Conservation (phyloP, 176 grass and related monocot genomes). For the Triticum monococcum region DNA sequence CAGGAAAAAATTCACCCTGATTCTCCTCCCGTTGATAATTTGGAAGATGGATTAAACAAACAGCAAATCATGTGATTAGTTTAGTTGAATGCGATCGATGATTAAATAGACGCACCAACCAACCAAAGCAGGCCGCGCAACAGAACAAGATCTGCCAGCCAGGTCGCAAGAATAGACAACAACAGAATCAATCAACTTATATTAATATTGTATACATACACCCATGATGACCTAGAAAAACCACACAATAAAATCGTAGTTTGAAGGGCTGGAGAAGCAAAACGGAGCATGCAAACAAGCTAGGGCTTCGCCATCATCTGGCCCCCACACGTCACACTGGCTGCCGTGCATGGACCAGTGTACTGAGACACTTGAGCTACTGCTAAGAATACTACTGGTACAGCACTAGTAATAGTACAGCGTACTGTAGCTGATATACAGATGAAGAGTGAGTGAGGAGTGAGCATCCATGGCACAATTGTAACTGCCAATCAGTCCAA, state of each 20-base stretch:
- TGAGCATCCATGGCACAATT: neutral
- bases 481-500: constrained; percentile 2
- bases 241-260: neutral
- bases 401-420: neutral
- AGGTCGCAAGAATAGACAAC: constrained; percentile 33
- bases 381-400: neutral
- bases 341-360: constrained; percentile 37
- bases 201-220: neutral
- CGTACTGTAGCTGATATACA: neutral
- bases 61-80: neutral
- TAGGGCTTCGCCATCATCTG: constrained; percentile 37
- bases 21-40: neutral
- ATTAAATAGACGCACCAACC: constrained; percentile 39
- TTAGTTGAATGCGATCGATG: constrained; percentile 5
- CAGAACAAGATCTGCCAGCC: constrained; percentile 42
- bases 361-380: constrained; percentile 59
- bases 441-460: neutral
- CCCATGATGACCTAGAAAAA: constrained; percentile 12
- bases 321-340: constrained; percentile 27
- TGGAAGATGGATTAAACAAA: constrained; percentile 15
- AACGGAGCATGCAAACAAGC: constrained; percentile 18
- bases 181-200: constrained; percentile 32
- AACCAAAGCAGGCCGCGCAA: constrained; percentile 7
- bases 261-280: neutral
- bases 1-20: neutral